Evolutionary conservation across 805 yeast genomes (phyloP).

Genomic region (Kodamaea hsintzibuensis): DNA sequence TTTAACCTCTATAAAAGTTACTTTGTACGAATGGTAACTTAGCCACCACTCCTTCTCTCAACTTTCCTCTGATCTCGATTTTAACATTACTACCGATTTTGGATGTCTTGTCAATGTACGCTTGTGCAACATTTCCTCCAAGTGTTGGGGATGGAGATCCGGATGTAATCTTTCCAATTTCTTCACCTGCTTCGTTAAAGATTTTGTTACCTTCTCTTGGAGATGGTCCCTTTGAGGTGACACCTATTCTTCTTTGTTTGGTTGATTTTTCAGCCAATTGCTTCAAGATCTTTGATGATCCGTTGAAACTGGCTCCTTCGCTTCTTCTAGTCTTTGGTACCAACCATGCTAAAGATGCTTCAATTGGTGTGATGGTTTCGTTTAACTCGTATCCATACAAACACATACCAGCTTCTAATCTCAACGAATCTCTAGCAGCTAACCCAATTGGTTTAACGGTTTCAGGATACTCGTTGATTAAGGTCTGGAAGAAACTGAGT

Average conservation of each 20-base stretch:
- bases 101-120: constrained; percentile 69
- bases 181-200: constrained; percentile 51
- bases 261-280: constrained; percentile 69
- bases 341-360: constrained; percentile 88
- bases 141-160: constrained; percentile 61
- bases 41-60: constrained; percentile 70
- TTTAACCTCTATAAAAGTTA: constrained; percentile 58
- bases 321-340: constrained; percentile 76
- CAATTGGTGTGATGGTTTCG: constrained; percentile 80
- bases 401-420: constrained; percentile 98
- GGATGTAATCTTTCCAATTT: constrained; percentile 60
- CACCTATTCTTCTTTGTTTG: constrained; percentile 68
- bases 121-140: constrained; percentile 87
- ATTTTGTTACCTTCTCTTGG: constrained; percentile 81
- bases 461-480: constrained; percentile 53
- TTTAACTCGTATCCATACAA: constrained; percentile 90
- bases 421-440: constrained; percentile 96
- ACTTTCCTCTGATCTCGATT: constrained; percentile 82
- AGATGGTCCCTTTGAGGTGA: constrained; percentile 80
- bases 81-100: constrained; percentile 74
- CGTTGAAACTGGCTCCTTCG: constrained; percentile 63
- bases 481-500: constrained; percentile 57
- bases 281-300: constrained; percentile 63
- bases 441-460: constrained; percentile 84
- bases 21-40: constrained; percentile 85